phyloP scores from a whole-genome alignment of 2,329 filamentous ascomycete species.

The Mycosphaerella sp. region DNA sequence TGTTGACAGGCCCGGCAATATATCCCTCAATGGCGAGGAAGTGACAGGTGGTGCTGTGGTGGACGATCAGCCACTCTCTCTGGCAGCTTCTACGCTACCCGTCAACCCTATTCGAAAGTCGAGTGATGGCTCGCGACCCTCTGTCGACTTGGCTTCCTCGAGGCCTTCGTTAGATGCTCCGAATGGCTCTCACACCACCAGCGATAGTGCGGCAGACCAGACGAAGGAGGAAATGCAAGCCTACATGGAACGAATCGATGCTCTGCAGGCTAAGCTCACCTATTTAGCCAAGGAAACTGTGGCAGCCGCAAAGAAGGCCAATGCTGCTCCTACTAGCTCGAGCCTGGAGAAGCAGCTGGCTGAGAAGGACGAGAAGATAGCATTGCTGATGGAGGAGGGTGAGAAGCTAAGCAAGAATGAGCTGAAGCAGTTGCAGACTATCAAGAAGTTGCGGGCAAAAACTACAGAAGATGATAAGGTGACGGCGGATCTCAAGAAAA shows the following conservation, averaged over 20 bases:
- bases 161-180: conserved; percentile 22
- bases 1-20: conserved; percentile 1
- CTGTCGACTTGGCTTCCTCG: conserved; percentile 5
- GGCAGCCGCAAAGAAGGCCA: conserved; percentile 65
- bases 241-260: conserved; percentile 85
- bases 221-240: conserved; percentile 76
- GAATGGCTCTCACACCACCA: conserved; percentile 25
- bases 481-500: conserved; percentile 49
- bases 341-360: conserved; percentile 72
- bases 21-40: neutral
- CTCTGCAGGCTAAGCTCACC: conserved; percentile 81
- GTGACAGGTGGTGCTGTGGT: conserved; percentile 2
- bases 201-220: conserved; percentile 37
- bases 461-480: conserved; percentile 48
- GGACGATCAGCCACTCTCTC: conserved; percentile 15
- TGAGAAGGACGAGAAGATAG: conserved; percentile 86
- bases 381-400: conserved; percentile 84
- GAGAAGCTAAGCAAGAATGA: conserved; percentile 81
- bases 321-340: conserved; percentile 55
- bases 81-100: conserved; percentile 31
- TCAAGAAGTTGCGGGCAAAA: conserved; percentile 67
- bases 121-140: conserved; percentile 24
- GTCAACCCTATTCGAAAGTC: conserved; percentile 34
- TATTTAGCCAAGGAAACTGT: conserved; percentile 77
- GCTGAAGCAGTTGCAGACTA: conserved; percentile 71